Evolutionary conservation across 495 filamentous ascomycete genomes (phyloP).

Genomic region (Hypoxylon trugodes): DNA sequence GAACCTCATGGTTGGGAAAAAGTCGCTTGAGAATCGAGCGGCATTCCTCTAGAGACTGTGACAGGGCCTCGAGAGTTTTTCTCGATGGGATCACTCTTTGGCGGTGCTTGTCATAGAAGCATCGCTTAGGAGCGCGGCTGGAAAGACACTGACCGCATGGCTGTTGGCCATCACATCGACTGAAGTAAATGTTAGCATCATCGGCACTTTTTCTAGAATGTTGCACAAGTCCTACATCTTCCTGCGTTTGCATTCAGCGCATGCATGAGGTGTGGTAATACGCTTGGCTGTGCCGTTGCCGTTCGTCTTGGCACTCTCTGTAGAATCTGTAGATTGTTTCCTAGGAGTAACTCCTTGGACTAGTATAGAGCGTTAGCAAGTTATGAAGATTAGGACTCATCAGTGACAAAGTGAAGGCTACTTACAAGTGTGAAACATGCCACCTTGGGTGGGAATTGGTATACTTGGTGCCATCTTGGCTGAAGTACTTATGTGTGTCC

Average conservation of each 20-base stretch:
- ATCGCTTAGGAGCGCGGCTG: conserved; percentile 64
- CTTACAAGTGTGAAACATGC: conserved; percentile 63
- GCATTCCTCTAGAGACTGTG: conserved; percentile 66
- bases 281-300: conserved; percentile 46
- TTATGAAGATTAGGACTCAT: not conserved
- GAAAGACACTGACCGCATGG: conserved; percentile 67
- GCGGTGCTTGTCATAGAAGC: conserved; percentile 68
- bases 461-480: conserved; percentile 58
- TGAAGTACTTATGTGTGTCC: conserved; percentile 15
- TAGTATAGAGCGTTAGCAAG: conserved; percentile 32
- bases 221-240: conserved; percentile 57
- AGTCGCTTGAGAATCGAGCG: conserved; percentile 63
- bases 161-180: conserved; percentile 66
- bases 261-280: conserved; percentile 66
- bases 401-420: conserved; percentile 1
- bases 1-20: conserved; percentile 62
- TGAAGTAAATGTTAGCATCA: conserved; percentile 42
- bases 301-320: conserved; percentile 54
- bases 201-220: not conserved
- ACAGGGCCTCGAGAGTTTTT: conserved; percentile 66
- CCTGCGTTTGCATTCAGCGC: conserved; percentile 66
- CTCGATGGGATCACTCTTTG: conserved; percentile 66
- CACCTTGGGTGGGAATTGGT: conserved; percentile 58
- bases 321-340: conserved; percentile 56
- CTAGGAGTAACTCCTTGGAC: conserved; percentile 59